Evolutionary conservation across 331 rosid species (phyloP).

Genomic region (Erythrophleum ivorense): DNA sequence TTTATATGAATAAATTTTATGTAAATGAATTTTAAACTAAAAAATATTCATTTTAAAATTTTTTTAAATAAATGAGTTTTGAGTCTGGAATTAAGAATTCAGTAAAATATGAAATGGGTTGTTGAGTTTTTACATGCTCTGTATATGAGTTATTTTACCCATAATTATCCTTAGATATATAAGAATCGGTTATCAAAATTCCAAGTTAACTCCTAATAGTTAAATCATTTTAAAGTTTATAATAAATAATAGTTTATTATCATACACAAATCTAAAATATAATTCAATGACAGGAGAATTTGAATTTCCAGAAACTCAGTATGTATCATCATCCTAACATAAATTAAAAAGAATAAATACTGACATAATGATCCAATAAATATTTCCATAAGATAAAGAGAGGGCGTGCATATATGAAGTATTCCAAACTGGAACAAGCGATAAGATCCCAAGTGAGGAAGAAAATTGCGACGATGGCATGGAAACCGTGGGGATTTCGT

Average conservation of each 20-base stretch:
- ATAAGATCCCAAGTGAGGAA: neutral
- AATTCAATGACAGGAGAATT: neutral
- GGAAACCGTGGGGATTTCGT: constrained; percentile 4
- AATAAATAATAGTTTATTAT: no score
- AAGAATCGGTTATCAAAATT: no score
- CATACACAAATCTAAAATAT: no score
- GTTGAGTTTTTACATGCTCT: no score
- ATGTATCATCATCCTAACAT: neutral
- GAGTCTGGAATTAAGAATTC: no score
- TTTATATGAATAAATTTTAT: no score
- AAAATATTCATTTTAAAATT: no score
- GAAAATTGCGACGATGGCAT: neutral
- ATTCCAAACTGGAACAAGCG: neutral
- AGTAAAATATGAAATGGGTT: no score
- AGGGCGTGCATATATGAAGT: neutral
- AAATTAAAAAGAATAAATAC: neutral
- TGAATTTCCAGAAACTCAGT: neutral
- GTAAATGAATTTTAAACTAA: no score
- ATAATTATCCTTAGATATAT: no score
- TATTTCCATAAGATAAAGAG: neutral
- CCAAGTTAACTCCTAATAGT: neutral
- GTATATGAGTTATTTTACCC: no score
- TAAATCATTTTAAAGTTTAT: neutral
- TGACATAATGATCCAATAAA: neutral
- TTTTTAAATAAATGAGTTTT: no score